These are phyloP conservation scores for Nemania serpens DNA, from an alignment of 2,329 filamentous ascomycete genomes.

Conservation along the genomic window DNA sequence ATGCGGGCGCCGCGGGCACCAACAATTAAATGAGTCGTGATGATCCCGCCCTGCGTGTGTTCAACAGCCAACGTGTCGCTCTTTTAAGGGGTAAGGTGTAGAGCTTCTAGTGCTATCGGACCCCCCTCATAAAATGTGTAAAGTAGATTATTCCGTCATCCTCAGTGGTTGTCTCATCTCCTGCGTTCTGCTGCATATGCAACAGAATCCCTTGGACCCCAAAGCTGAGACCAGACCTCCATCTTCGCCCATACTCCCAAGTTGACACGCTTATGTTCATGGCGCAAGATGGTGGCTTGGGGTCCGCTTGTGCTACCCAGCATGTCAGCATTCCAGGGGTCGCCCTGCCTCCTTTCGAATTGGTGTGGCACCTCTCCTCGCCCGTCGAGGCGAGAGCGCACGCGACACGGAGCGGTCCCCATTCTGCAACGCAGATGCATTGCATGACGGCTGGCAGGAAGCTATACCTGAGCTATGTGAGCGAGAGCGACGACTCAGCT, in stretches of 20 bases:
- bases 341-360: not conserved
- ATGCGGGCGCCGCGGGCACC: no score
- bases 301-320: conserved; percentile 29
- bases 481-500: conserved; percentile 11
- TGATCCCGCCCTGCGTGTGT: no score
- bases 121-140: not conserved
- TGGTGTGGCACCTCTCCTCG: conserved; percentile 11
- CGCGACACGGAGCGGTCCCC: conserved; percentile 15
- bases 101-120: no score
- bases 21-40: no score
- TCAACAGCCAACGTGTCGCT: no score
- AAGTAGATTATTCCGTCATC: not conserved
- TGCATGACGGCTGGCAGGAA: conserved; percentile 4
- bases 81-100: no score
- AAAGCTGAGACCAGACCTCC: conserved; percentile 18
- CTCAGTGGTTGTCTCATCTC: not conserved
- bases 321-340: conserved; percentile 5
- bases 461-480: not conserved
- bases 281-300: conserved; percentile 22
- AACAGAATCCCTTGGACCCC: conserved; percentile 35
- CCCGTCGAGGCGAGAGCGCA: not conserved
- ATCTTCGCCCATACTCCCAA: conserved; percentile 6
- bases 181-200: not conserved
- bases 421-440: conserved; percentile 15
- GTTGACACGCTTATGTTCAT: not conserved